Conservation (phyloP, 805 yeast species). For the Lipomyces yamadae region DNA sequence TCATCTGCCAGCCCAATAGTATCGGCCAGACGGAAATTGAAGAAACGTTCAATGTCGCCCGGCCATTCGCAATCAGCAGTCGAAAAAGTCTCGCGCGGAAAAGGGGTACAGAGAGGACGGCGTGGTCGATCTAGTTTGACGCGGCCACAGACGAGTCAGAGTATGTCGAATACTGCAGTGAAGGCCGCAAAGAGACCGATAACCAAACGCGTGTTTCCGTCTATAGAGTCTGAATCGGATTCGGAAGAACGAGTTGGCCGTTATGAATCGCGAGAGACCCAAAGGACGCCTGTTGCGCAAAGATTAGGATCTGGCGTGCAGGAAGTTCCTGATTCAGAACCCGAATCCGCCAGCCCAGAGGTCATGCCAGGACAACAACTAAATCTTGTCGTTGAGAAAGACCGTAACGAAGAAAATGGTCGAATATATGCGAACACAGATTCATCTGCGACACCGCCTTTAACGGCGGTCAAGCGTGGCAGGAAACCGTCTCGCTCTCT, state of each 20-base stretch:
- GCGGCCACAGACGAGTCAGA: neutral
- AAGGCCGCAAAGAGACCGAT: neutral
- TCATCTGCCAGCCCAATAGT: neutral
- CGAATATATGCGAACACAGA: neutral
- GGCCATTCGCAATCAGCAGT: neutral
- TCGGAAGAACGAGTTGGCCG: neutral
- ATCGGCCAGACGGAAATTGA: neutral
- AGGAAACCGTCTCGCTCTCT: neutral
- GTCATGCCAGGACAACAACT: neutral
- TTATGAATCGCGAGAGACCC: neutral
- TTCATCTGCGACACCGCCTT: neutral
- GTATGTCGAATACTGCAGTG: neutral
- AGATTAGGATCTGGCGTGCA: neutral
- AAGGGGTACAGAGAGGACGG: neutral
- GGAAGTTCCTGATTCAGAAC: neutral
- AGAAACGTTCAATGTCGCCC: neutral
- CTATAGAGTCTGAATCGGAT: neutral
- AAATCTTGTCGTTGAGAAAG: neutral
- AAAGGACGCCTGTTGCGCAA: neutral
- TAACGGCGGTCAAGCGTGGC: neutral
- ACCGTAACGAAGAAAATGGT: neutral
- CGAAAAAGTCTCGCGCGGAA: neutral
- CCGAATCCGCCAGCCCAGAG: slow-evolving; percentile 3
- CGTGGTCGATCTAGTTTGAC: neutral
- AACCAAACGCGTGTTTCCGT: neutral